Evolutionary conservation across 1,284 basidiomycete species (phyloP), one percentile per base, ranked within the genome.

Genomic region (Melampsora americana): DNA sequence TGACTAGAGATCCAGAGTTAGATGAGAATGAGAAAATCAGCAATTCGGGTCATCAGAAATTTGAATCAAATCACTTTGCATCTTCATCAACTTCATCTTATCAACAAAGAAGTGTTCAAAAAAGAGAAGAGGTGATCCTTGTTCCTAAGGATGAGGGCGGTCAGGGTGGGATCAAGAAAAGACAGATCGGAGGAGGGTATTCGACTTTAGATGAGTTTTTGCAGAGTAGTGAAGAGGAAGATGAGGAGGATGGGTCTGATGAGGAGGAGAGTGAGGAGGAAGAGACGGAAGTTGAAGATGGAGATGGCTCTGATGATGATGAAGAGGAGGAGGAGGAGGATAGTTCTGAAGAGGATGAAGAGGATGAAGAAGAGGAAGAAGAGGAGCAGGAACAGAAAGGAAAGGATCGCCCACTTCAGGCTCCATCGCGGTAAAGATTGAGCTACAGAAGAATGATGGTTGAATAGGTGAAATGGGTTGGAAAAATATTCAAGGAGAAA

Each of bases 181-280:
- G 48, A 23, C 39, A 59, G 14, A 44, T 30, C 4, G 53, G 62
- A 56, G 39, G 64, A 14, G 73, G 73, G 11, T 61, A 67, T 46
- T 46, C 48, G 14, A 68, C 68, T 75, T 60, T 75, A 14, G 66
- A 75, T 60, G 66, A 75, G 23, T 75, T 75, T 56, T 62, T 75
- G 35, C 28, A 66, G 59, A 74, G 71, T 32, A 74, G 71, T 46
- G 53, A 18, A 7, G 73, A 75, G 26, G 73, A 75, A 50, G 66
- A 68, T 48, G 50, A 53, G 50, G 73, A 68, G 26, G 73, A 68
- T 61, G 66, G 62, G 39, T 12, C 5, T 35, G 39, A 28, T 44
- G 42, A 30, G 12, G 26, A n/a, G 14, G 66, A 44, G 16, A n/a
- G n/a, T n/a, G n/a, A n/a, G n/a, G n/a, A n/a, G n/a, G n/a, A n/a